Conservation (phyloP, 768 basidiomycete species). For the Agrocybe chaxingu region DNA sequence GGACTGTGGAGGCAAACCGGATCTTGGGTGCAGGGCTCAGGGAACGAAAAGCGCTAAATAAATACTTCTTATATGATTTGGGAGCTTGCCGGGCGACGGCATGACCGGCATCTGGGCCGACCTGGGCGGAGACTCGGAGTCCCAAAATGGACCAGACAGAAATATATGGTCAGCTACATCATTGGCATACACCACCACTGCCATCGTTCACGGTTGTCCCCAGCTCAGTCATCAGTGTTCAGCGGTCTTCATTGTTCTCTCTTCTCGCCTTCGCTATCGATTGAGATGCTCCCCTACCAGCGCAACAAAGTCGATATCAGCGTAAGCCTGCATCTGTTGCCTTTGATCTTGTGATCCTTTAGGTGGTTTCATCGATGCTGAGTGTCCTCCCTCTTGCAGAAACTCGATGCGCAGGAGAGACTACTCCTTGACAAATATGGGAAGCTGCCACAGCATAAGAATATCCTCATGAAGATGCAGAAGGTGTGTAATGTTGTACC, state of each 20-base stretch:
- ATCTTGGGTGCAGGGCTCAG: too few species aligned
- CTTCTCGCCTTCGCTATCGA: constrained; percentile 18
- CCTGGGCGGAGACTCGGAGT: constrained; percentile 16
- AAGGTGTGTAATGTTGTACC: constrained; percentile 55
- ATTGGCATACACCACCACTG: constrained; percentile 20
- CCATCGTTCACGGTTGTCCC: constrained; percentile 18
- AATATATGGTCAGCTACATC: constrained; percentile 12
- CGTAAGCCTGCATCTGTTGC: constrained; percentile 45
- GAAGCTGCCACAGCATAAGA: constrained; percentile 92
- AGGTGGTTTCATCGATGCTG: constrained; percentile 17
- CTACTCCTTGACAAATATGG: constrained; percentile 94
- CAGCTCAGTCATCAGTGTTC: constrained; percentile 16
- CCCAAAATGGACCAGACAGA: constrained; percentile 15
- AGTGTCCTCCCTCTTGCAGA: constrained; percentile 38
- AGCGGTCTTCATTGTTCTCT: constrained; percentile 26
- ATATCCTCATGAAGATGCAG: constrained; percentile 90
- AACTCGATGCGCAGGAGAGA: constrained; percentile 85
- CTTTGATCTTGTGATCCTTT: constrained; percentile 1
- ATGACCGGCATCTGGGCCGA: too few species aligned
- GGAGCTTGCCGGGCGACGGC: too few species aligned
- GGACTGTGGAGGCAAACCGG: too few species aligned
- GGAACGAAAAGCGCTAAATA: too few species aligned
- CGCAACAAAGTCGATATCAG: constrained; percentile 95
- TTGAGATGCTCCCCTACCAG: constrained; percentile 66
- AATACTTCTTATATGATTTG: too few species aligned